Percentiles rank a stretch among this genome's conserved stretches.
Conservation (phyloP, 2,329 filamentous ascomycete genomes). For the Phaeosphaeria sp. region DNA sequence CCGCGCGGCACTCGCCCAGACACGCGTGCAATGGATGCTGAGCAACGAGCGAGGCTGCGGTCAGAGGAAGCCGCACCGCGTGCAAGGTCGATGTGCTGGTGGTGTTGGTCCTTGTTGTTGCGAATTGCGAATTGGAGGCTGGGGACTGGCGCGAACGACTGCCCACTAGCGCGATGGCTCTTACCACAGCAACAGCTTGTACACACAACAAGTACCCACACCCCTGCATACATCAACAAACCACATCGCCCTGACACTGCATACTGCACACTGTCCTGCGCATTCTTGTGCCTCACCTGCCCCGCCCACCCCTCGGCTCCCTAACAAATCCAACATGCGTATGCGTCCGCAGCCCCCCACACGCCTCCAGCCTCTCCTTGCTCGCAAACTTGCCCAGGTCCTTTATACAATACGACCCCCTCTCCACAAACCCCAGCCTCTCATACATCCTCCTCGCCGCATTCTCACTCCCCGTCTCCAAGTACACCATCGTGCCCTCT, state of each 20-base stretch:
- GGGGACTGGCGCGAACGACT: background rate
- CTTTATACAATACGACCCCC: conserved; percentile 17
- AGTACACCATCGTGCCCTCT: conserved; percentile 25
- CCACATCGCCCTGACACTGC: too few relatives aligned
- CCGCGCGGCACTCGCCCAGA: background rate
- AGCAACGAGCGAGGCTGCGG: background rate
- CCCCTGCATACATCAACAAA: too few relatives aligned
- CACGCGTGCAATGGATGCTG: background rate
- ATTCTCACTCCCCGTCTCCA: conserved; percentile 37
- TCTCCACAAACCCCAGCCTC: conserved; percentile 34
- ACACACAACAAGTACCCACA: too few relatives aligned
- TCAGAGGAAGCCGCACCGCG: background rate
- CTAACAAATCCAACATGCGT: conserved; percentile 8
- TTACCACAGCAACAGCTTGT: too few relatives aligned
- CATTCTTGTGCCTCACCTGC: too few relatives aligned
- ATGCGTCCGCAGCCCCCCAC: background rate
- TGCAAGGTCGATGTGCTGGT: background rate
- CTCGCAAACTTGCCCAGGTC: conserved; percentile 20
- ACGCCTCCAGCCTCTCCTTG: background rate
- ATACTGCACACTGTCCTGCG: too few relatives aligned
- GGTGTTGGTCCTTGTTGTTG: background rate
- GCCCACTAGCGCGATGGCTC: background rate
- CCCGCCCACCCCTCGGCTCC: background rate
- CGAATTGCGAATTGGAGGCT: background rate
- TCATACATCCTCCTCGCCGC: conserved; percentile 30